Evolutionary conservation across 805 yeast species (phyloP), one percentile per base, ranked within the genome.

Genomic region (Wickerhamiella musiphila): DNA sequence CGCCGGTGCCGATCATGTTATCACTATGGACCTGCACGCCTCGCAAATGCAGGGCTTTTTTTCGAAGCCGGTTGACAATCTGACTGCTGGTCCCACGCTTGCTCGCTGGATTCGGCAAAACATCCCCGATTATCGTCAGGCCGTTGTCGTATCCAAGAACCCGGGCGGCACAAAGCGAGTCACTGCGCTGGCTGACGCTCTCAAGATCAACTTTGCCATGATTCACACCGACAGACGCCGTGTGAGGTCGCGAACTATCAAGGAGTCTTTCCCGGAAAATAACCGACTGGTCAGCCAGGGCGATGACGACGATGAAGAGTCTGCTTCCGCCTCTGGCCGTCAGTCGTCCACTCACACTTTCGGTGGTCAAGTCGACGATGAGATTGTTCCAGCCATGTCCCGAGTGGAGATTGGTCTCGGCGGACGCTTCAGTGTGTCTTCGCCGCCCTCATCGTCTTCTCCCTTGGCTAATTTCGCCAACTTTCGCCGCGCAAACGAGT

Each of bases 1-100:
- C 92, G 96, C 98, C 3, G 99, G 99, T 45, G 98, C 96, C 17
- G 96, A 90, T 57, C 99, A 90, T 56, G 92, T 90, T 36, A 86
- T 90, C 24, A 81, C 94, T 3, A 84, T 90, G 95, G 99, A 90
- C 52, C 62, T 90, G 43, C 74, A 70, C 45, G 98, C 99, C 18
- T 74, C 94, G 22, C 99, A 90, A 58, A 90, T 90, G 98, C 98
- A 90, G 61, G 99, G 99, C 10, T 90, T 90, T 52, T 90, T 90
- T 62, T 69, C 92, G 21, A 84, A 83, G 47, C 98, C 99, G 0
- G 98, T 90, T 18, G 99, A 90, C 56, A 90, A 90, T 55, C 61
- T 90, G 38, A 83, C 82, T 49, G 95, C 95, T 18, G 94, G 93
- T 2, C 98, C 98, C 30, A 79, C 94, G 25, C 66, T 90, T 44